These are phyloP conservation scores for Acanthamoeba sp. DNA, from an alignment of 208 protist genomes.

Conservation along the genomic window DNA sequence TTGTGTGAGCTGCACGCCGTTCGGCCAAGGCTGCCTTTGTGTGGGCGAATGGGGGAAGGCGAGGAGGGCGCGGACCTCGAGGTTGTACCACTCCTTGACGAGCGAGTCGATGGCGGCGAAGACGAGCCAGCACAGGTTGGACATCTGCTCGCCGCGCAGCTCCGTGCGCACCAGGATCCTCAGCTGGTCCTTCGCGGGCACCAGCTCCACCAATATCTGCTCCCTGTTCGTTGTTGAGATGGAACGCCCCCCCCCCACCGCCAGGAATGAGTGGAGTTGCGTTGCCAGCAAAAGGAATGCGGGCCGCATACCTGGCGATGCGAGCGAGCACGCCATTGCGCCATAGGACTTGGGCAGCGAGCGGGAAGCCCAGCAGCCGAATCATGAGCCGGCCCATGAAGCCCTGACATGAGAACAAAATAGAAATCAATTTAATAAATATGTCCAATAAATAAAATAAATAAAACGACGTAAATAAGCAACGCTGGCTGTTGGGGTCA, in stretches of 20 bases:
- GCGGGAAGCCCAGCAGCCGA: constrained; percentile 47
- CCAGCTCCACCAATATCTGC: constrained; percentile 35
- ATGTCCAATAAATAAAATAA: background rate
- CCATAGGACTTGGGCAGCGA: constrained; percentile 23
- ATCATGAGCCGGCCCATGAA: constrained; percentile 66
- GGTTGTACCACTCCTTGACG: constrained; percentile 45
- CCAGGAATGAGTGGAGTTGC: background rate
- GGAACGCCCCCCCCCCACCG: background rate
- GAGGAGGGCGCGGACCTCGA: background rate
- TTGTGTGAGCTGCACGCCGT: too few species aligned
- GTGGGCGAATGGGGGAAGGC: background rate
- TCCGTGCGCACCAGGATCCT: constrained; percentile 14
- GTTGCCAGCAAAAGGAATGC: background rate
- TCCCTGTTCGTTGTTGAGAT: background rate
- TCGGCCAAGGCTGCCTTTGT: too few species aligned
- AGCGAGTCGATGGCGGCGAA: constrained; percentile 61
- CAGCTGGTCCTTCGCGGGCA: background rate
- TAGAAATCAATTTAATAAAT: background rate
- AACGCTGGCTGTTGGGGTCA: too few species aligned
- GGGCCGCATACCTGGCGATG: background rate
- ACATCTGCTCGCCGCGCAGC: constrained; percentile 50
- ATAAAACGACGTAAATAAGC: too few species aligned
- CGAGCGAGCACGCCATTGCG: constrained; percentile 24
- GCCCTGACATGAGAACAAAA: background rate
- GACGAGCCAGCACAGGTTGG: constrained; percentile 21